These are phyloP conservation scores for Euphorbia corollata DNA, from an alignment of 441 rosid species.

Conservation along the genomic window DNA sequence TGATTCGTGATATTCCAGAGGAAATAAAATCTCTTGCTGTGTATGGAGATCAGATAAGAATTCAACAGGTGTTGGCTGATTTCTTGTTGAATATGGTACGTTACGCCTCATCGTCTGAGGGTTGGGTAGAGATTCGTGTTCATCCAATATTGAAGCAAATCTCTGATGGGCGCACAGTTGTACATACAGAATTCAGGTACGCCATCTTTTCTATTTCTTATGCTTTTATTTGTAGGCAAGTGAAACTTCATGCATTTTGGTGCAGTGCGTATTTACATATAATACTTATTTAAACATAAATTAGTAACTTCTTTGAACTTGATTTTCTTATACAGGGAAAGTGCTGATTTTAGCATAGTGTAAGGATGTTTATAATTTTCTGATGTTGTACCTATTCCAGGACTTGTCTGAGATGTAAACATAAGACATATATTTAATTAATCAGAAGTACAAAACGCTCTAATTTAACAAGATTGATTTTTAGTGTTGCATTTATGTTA, in stretches of 20 bases:
- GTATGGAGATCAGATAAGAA: constrained; percentile 78
- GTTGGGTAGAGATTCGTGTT: constrained; percentile 91
- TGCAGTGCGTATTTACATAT: not conserved
- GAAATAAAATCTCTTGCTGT: constrained; percentile 70
- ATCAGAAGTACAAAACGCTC: too few relatives aligned
- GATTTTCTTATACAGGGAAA: not conserved
- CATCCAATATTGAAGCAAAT: constrained; percentile 50
- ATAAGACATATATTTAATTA: too few relatives aligned
- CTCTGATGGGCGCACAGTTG: constrained; percentile 41
- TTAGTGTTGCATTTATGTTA: too few relatives aligned
- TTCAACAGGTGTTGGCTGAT: constrained; percentile 84
- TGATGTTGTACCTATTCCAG: not conserved
- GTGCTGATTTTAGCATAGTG: constrained; percentile 26
- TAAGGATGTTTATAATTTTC: constrained; percentile 43
- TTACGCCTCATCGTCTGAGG: constrained; percentile 61
- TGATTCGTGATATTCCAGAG: constrained; percentile 88
- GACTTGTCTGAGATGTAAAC: too few relatives aligned
- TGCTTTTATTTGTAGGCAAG: constrained; percentile 21
- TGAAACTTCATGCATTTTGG: constrained; percentile 7
- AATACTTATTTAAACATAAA: not conserved
- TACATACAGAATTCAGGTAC: constrained; percentile 74
- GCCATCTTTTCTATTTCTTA: constrained; percentile 15
- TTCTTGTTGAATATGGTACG: constrained; percentile 77
- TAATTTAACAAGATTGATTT: too few relatives aligned
- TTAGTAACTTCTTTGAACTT: not conserved